phyloP scores from a whole-genome alignment of 2,329 filamentous ascomycete species.

The Clonostachys byssicola region DNA sequence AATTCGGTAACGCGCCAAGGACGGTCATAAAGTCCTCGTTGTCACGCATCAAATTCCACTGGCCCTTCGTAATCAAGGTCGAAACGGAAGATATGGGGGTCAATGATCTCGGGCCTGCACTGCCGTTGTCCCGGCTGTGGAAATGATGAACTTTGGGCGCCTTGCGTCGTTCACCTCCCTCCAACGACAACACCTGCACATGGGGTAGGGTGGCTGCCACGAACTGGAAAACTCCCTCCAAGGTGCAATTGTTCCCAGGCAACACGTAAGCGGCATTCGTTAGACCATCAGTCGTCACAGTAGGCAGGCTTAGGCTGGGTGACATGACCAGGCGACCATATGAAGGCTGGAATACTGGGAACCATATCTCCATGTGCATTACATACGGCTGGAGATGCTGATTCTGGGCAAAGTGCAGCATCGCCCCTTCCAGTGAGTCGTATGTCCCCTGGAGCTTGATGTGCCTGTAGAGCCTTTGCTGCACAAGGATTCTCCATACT shows the following conservation, averaged over 20 bases:
- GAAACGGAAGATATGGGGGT: slow-evolving; percentile 32
- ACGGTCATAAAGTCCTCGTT: slow-evolving; percentile 60
- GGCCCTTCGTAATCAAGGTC: slow-evolving; percentile 68
- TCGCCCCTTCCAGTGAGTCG: slow-evolving; percentile 55
- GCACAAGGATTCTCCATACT: slow-evolving; percentile 64
- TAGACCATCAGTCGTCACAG: slow-evolving; percentile 49
- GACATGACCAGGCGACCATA: slow-evolving; percentile 18
- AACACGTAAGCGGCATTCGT: slow-evolving; percentile 55
- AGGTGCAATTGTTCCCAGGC: slow-evolving; percentile 61
- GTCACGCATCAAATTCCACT: slow-evolving; percentile 71
- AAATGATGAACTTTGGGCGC: slow-evolving; percentile 57
- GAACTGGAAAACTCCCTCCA: slow-evolving; percentile 67
- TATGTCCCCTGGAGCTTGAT: slow-evolving; percentile 71
- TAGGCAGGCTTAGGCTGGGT: slow-evolving; percentile 42
- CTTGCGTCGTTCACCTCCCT: slow-evolving; percentile 75
- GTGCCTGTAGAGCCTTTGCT: slow-evolving; percentile 69
- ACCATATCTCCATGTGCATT: slow-evolving; percentile 73
- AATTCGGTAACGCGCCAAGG: slow-evolving; percentile 57
- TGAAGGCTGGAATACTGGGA: slow-evolving; percentile 66
- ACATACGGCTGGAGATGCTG: slow-evolving; percentile 60
- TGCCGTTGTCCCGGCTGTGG: slow-evolving; percentile 10
- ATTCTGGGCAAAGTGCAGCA: slow-evolving; percentile 54
- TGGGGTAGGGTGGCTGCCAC: slow-evolving; percentile 54
- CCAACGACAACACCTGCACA: slow-evolving; percentile 64
- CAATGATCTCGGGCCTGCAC: neutral